Percentiles rank a stretch among this genome's conserved stretches.
Evolutionary conservation across 2,329 filamentous ascomycete genomes (phyloP).

Genomic region (Chrysoporthe puriensis): DNA sequence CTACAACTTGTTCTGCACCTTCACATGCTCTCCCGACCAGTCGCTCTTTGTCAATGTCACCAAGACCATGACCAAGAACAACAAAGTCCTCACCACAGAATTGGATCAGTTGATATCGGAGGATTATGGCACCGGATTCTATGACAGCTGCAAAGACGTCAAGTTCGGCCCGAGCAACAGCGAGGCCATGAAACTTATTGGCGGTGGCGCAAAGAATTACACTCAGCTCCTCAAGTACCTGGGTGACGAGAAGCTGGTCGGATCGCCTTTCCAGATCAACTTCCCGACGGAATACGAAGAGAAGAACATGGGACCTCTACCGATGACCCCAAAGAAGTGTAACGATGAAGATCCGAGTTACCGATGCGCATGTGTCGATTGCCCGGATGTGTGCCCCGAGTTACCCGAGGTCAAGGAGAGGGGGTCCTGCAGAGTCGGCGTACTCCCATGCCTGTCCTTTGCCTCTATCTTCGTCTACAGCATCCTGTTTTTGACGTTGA

Average conservation of each 20-base stretch:
- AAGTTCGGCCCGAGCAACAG: constrained; percentile 96
- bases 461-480: constrained; percentile 87
- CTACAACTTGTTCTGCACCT: constrained; percentile 97
- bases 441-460: constrained; percentile 92
- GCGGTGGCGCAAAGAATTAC: constrained; percentile 91
- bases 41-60: constrained; percentile 95
- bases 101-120: constrained; percentile 87
- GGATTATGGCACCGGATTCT: constrained; percentile 85
- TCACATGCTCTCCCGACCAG: constrained; percentile 96
- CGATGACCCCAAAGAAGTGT: constrained; percentile 80
- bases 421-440: constrained; percentile 78
- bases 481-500: constrained; percentile 69
- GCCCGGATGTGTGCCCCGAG: constrained; percentile 80
- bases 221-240: constrained; percentile 86
- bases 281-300: constrained; percentile 70
- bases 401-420: constrained; percentile 74
- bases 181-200: constrained; percentile 94
- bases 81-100: constrained; percentile 75
- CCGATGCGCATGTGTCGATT: constrained; percentile 92
- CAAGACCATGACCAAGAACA: constrained; percentile 63
- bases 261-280: constrained; percentile 98
- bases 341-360: constrained; percentile 86
- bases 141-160: constrained; percentile 97
- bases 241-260: constrained; percentile 86
- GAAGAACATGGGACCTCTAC: constrained; percentile 70